phyloP scores from a whole-genome alignment of 2,329 filamentous ascomycete species.

The Rutstroemia sp. region DNA sequence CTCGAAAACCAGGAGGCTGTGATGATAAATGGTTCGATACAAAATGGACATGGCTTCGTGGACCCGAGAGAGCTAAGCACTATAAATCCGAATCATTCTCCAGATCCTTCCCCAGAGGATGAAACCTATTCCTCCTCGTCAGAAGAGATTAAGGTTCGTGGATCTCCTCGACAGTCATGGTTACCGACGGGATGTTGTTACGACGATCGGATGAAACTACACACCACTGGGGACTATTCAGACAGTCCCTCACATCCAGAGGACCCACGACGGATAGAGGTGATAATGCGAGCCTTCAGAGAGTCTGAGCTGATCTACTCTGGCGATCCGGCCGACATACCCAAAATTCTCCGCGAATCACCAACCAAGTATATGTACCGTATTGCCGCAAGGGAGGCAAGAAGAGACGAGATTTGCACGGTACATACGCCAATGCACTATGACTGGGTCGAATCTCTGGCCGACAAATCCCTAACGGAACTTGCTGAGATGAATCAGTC shows the following conservation, averaged over 20 bases:
- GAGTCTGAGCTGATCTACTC: slow-evolving; percentile 68
- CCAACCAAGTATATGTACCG: slow-evolving; percentile 63
- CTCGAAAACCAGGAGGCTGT: slow-evolving; percentile 7
- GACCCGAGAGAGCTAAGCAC: slow-evolving; percentile 19
- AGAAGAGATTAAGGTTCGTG: slow-evolving; percentile 2
- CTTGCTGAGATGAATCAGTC: slow-evolving; percentile 58
- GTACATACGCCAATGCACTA: slow-evolving; percentile 75
- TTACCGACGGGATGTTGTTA: slow-evolving; percentile 76
- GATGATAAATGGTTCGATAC: slow-evolving; percentile 3
- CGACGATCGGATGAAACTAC: slow-evolving; percentile 91
- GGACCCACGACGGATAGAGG: slow-evolving; percentile 84
- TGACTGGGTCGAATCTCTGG: slow-evolving; percentile 61
- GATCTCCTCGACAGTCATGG: slow-evolving; percentile 11
- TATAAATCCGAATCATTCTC: slow-evolving; percentile 11
- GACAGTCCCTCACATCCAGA: slow-evolving; percentile 81
- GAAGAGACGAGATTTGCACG: slow-evolving; percentile 68
- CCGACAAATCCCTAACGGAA: slow-evolving; percentile 49
- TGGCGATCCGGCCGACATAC: slow-evolving; percentile 47
- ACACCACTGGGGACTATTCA: slow-evolving; percentile 75
- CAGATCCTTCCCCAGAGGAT: slow-evolving; percentile 10
- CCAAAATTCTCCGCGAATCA: slow-evolving; percentile 42
- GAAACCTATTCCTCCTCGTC: slow-evolving; percentile 15
- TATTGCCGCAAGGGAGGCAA: slow-evolving; percentile 73
- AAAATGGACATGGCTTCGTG: slow-evolving; percentile 19
- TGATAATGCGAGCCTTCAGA: slow-evolving; percentile 86